These are phyloP conservation scores for Aspergillus pseudoterreus DNA, from an alignment of 2,329 filamentous ascomycete genomes.

Conservation along the genomic window DNA sequence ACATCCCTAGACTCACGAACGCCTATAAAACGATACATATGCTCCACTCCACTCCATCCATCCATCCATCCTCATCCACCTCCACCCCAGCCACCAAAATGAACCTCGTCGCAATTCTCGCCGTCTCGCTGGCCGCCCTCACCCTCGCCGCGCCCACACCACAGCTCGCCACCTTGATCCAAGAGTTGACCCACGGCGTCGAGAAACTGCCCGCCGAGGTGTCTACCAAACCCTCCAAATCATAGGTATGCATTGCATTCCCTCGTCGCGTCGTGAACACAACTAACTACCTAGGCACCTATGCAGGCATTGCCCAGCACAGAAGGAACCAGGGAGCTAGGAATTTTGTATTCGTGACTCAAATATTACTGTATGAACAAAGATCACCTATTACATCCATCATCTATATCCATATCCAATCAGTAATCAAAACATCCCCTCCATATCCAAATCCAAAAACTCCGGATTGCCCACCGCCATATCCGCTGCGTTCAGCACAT, in stretches of 20 bases:
- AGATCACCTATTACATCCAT: neutral
- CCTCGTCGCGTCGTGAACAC: no score
- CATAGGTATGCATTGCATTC: no score
- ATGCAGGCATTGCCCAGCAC: no score
- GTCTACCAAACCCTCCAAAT: no score
- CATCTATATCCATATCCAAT: neutral
- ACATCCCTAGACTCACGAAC: no score
- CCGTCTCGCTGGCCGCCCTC: neutral
- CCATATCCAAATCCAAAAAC: slow-evolving; percentile 44
- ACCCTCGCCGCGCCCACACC: neutral
- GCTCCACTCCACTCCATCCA: neutral
- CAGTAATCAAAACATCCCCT: slow-evolving; percentile 37
- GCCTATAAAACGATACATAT: neutral
- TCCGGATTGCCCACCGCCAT: slow-evolving; percentile 43
- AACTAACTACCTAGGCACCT: no score
- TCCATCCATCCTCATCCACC: no score
- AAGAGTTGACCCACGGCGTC: no score
- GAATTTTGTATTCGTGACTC: no score
- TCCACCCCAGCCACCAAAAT: neutral
- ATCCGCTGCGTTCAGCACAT: slow-evolving; percentile 42
- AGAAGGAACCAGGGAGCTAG: no score
- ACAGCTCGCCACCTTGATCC: no score
- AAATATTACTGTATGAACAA: neutral
- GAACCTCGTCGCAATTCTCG: slow-evolving; percentile 1
- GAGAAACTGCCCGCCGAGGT: no score